These are phyloP conservation scores for Wickerhamia fluorescens DNA, from an alignment of 805 yeast species.

Conservation along the genomic window DNA sequence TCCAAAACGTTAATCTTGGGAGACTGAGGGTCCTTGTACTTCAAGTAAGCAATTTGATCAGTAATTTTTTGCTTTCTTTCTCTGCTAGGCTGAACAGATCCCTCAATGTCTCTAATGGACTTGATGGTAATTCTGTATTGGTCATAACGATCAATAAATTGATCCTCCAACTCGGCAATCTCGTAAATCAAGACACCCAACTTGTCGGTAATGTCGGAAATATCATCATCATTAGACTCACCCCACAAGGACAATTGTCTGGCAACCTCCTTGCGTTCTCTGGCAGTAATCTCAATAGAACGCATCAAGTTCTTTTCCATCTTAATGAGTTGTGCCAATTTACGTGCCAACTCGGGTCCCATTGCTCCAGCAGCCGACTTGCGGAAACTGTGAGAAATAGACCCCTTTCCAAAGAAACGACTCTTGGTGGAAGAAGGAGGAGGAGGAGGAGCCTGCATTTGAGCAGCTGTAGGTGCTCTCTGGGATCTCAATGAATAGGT, in stretches of 20 bases:
- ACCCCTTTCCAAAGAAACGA: conserved; percentile 69
- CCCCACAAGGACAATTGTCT: conserved; percentile 98
- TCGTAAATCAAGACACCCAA: conserved; percentile 93
- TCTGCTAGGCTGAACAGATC: conserved; percentile 96
- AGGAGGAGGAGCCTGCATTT: conserved; percentile 73
- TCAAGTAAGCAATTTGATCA: conserved; percentile 94
- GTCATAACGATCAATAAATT: conserved; percentile 96
- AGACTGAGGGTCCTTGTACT: conserved; percentile 97
- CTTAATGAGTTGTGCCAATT: conserved; percentile 85
- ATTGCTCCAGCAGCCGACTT: conserved; percentile 83
- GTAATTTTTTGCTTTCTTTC: conserved; percentile 97
- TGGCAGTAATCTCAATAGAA: conserved; percentile 85
- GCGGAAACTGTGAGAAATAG: conserved; percentile 64
- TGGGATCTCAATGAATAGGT: conserved; percentile 73
- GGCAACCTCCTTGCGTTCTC: conserved; percentile 93
- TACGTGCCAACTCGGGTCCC: conserved; percentile 93
- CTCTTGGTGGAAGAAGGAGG: conserved; percentile 70
- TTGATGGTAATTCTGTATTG: conserved; percentile 95
- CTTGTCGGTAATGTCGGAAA: conserved; percentile 94
- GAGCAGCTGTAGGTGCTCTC: conserved; percentile 80
- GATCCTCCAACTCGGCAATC: conserved; percentile 97
- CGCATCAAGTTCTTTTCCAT: conserved; percentile 95
- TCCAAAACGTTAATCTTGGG: conserved; percentile 93
- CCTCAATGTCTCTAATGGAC: conserved; percentile 92
- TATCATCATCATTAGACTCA: conserved; percentile 95